These are phyloP conservation scores for Calonectria henricotiae DNA, from an alignment of 2,329 filamentous ascomycete genomes.

Conservation along the genomic window DNA sequence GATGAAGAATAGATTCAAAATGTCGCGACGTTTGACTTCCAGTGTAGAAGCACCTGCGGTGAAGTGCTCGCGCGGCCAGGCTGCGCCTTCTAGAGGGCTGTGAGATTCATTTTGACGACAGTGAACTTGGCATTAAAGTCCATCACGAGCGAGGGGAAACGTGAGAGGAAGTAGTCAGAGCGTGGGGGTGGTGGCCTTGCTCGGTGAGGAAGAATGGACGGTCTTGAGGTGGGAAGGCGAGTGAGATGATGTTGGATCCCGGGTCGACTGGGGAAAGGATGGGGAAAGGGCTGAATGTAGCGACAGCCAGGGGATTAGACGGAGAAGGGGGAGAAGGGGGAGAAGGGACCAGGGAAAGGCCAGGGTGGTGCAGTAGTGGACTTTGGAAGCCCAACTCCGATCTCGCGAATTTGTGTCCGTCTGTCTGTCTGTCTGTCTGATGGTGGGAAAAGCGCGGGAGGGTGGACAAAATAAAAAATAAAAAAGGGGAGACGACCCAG, in stretches of 20 bases:
- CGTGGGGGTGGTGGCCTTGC: constrained; percentile 47
- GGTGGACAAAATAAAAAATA: constrained; percentile 34
- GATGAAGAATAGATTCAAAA: constrained; percentile 25
- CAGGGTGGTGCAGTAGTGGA: constrained; percentile 19
- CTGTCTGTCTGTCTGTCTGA: no score
- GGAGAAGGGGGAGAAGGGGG: not conserved
- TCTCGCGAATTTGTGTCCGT: constrained; percentile 5
- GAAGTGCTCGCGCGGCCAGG: constrained; percentile 48
- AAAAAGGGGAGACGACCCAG: constrained; percentile 9
- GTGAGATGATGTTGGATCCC: constrained; percentile 44
- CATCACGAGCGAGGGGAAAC: constrained; percentile 42
- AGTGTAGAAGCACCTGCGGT: constrained; percentile 41
- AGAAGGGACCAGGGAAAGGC: constrained; percentile 18
- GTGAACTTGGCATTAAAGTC: constrained; percentile 49
- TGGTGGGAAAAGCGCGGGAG: no score
- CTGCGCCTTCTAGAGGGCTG: constrained; percentile 46
- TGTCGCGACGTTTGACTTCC: constrained; percentile 35
- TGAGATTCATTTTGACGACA: constrained; percentile 51
- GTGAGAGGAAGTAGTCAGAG: constrained; percentile 48
- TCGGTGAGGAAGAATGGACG: constrained; percentile 52
- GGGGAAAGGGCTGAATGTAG: constrained; percentile 31
- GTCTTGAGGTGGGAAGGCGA: constrained; percentile 39
- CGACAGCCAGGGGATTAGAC: constrained; percentile 20
- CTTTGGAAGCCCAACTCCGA: constrained; percentile 17
- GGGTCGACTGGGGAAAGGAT: constrained; percentile 35